These are phyloP conservation scores for Allium fistulosum DNA, from an alignment of 106 monocot genomes.

Conservation along the genomic window DNA sequence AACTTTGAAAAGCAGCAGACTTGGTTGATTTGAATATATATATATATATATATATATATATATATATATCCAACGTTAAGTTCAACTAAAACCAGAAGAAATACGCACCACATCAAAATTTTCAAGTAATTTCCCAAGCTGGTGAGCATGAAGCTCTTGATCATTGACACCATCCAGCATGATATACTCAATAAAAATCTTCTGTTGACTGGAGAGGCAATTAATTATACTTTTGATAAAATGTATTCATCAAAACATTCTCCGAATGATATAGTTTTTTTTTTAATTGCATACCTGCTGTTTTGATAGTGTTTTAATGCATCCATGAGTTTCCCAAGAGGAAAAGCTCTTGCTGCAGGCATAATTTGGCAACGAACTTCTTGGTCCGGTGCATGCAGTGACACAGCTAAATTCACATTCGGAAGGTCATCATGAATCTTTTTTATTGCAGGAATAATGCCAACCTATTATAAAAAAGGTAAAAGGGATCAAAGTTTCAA, in stretches of 20 bases:
- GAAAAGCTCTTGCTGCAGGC: constrained; percentile 96
- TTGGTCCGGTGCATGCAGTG: constrained; percentile 95
- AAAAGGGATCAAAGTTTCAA: too few species aligned
- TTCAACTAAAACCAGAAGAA: too few species aligned
- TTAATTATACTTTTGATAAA: too few species aligned
- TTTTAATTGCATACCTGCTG: constrained; percentile 36
- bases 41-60: too few species aligned
- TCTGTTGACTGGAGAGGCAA: constrained; percentile 51
- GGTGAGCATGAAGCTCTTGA: constrained; percentile 84
- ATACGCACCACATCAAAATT: constrained; percentile 65
- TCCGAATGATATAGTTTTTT: too few species aligned
- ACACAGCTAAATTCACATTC: constrained; percentile 88
- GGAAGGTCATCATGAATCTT: constrained; percentile 75
- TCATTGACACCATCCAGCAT: constrained; percentile 97
- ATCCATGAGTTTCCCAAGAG: constrained; percentile 71
- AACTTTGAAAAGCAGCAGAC: too few species aligned
- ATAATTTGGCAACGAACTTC: constrained; percentile 94
- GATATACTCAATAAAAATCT: constrained; percentile 94
- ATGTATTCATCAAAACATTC: too few species aligned
- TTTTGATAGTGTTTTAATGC: constrained; percentile 72
- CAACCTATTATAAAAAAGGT: constrained; percentile 43
- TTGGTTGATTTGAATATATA: too few species aligned
- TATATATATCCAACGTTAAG: too few species aligned
- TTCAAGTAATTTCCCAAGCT: constrained; percentile 79
- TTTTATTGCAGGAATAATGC: constrained; percentile 84